Conservation (phyloP, 2,329 filamentous ascomycete species). For the Aplosporella prunicola region DNA sequence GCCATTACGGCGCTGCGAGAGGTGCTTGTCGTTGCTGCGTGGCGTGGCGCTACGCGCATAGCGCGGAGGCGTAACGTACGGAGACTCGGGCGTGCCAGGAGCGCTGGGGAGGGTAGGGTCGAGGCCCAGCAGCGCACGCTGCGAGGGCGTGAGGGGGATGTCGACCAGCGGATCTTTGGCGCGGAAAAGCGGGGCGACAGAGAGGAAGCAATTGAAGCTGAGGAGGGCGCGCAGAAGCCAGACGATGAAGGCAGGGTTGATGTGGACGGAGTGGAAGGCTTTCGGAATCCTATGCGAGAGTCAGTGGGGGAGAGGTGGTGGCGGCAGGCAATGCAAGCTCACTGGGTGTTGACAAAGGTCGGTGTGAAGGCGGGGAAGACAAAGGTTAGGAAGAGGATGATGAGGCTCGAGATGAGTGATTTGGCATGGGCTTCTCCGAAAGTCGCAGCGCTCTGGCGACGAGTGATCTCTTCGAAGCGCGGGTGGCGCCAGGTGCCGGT, state of each 20-base stretch:
- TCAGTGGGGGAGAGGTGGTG: conserved; percentile 28
- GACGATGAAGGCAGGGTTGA: conserved; percentile 31
- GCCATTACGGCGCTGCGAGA: conserved; percentile 30
- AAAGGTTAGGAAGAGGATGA: conserved; percentile 43
- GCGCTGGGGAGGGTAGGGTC: conserved; percentile 49
- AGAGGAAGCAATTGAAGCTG: conserved; percentile 55
- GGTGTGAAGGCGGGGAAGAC: conserved; percentile 27
- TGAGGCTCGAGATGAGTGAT: conserved; percentile 58
- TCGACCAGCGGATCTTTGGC: conserved; percentile 71
- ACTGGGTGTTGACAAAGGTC: background rate
- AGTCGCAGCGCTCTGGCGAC: conserved; percentile 64
- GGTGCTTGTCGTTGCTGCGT: conserved; percentile 31
- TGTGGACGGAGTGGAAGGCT: conserved; percentile 28
- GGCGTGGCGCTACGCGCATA: conserved; percentile 70
- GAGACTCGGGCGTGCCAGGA: conserved; percentile 56
- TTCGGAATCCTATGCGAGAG: conserved; percentile 14
- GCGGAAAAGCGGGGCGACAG: conserved; percentile 63
- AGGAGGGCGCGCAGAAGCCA: conserved; percentile 45
- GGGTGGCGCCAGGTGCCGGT: conserved; percentile 87
- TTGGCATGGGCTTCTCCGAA: conserved; percentile 72
- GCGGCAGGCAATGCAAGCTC: conserved; percentile 20
- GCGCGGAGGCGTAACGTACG: conserved; percentile 76
- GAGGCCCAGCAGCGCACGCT: conserved; percentile 76
- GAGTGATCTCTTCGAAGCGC: conserved; percentile 74
- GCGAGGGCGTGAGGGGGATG: conserved; percentile 81